phyloP scores from a whole-genome alignment of 2,329 filamentous ascomycete species.

The Alternaria gansuensis region DNA sequence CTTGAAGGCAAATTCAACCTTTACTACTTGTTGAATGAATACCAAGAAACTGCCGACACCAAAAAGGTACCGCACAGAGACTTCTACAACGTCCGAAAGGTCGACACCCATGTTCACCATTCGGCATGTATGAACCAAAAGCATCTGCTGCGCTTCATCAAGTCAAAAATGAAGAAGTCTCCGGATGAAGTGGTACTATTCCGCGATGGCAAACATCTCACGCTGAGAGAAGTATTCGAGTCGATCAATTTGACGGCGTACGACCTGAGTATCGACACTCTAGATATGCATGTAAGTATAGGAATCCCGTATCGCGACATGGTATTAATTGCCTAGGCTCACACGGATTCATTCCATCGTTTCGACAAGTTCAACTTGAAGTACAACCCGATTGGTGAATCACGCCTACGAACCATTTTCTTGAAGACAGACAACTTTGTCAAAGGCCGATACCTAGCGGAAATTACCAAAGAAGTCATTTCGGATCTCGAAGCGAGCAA shows the following conservation, averaged over 20 bases:
- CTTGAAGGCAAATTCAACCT: conserved; percentile 97
- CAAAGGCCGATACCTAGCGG: conserved; percentile 91
- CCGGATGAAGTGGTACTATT: conserved; percentile 93
- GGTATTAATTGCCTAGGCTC: conserved; percentile 67
- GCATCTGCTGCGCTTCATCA: conserved; percentile 96
- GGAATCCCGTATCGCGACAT: not conserved
- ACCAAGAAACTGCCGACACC: conserved; percentile 96
- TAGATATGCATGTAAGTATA: conserved; percentile 91
- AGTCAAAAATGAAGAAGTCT: conserved; percentile 99
- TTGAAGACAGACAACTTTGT: conserved; percentile 99
- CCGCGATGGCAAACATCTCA: conserved; percentile 90
- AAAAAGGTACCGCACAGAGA: conserved; percentile 97
- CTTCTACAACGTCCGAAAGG: conserved; percentile 98
- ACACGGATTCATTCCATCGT: conserved; percentile 96
- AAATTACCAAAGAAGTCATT: conserved; percentile 98
- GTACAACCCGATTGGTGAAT: conserved; percentile 97
- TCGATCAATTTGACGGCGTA: conserved; percentile 98
- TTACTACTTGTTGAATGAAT: conserved; percentile 92
- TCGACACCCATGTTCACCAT: conserved; percentile 98
- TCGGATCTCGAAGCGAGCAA: conserved; percentile 97
- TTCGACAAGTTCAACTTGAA: conserved; percentile 99
- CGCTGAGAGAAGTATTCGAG: conserved; percentile 90
- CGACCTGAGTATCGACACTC: conserved; percentile 95
- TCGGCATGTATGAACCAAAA: conserved; percentile 99
- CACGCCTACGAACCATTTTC: conserved; percentile 94